phyloP scores from a whole-genome alignment of 805 yeast genomes.

The Candida insectorum region DNA sequence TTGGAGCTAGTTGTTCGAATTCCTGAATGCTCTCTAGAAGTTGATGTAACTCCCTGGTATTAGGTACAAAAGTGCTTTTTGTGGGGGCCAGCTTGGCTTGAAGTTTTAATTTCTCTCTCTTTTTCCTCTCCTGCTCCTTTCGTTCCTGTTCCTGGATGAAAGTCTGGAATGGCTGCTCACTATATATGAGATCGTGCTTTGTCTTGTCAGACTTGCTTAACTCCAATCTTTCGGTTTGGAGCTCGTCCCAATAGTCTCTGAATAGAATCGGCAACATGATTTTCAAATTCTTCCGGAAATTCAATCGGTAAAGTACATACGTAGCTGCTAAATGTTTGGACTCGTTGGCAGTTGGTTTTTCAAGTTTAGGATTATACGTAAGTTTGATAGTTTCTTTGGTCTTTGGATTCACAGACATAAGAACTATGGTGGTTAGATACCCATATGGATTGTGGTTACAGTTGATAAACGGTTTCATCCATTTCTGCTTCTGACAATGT shows the following conservation, averaged over 20 bases:
- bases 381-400: slow-evolving; percentile 64
- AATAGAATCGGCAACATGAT: slow-evolving; percentile 86
- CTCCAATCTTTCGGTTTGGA: slow-evolving; percentile 54
- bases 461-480: slow-evolving; percentile 84
- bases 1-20: slow-evolving; percentile 1
- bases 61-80: slow-evolving; percentile 1
- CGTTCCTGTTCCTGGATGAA: slow-evolving; percentile 17
- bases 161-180: slow-evolving; percentile 70
- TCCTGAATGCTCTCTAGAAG: slow-evolving; percentile 1
- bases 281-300: slow-evolving; percentile 77
- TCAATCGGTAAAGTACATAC: slow-evolving; percentile 74
- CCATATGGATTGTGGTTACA: slow-evolving; percentile 52
- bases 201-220: slow-evolving; percentile 26
- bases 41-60: background rate
- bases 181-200: slow-evolving; percentile 52
- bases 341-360: slow-evolving; percentile 79
- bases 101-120: slow-evolving; percentile 5
- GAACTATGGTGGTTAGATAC: slow-evolving; percentile 57
- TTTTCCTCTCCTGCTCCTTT: slow-evolving; percentile 3
- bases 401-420: slow-evolving; percentile 78
- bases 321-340: slow-evolving; percentile 92
- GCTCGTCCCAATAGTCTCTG: slow-evolving; percentile 69
- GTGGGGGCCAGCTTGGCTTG: background rate
- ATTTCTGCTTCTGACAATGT: slow-evolving; percentile 79
- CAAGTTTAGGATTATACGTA: slow-evolving; percentile 49